Percentiles rank a stretch among this genome's conserved stretches.
These are phyloP conservation scores for Aspergillus coremiiformis DNA, from an alignment of 495 filamentous ascomycete genomes.

Conservation along the genomic window DNA sequence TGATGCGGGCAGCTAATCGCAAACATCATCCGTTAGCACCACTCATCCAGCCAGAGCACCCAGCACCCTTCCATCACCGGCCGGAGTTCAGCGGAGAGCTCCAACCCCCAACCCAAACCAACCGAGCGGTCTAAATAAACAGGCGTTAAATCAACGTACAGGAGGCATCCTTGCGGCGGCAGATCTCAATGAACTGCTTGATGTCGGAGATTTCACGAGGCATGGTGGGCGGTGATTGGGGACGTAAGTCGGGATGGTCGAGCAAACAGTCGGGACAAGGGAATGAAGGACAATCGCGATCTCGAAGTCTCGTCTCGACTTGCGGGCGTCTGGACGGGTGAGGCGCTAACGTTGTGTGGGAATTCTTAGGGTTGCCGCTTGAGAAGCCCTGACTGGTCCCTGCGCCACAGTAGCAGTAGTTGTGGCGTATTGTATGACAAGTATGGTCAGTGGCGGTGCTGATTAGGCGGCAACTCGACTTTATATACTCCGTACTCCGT, in stretches of 20 bases:
- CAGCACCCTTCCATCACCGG: neutral
- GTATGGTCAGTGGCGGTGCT: conserved; percentile 10
- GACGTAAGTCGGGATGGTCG: conserved; percentile 7
- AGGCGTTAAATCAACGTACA: conserved; percentile 54
- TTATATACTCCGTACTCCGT: neutral
- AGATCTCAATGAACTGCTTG: conserved; percentile 99
- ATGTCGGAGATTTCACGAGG: conserved; percentile 97
- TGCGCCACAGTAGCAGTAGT: neutral
- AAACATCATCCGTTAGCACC: conserved; percentile 10
- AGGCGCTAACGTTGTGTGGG: conserved; percentile 14
- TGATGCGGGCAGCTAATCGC: conserved; percentile 80
- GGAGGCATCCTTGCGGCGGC: conserved; percentile 94
- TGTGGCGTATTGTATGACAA: no score
- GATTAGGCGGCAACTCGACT: neutral
- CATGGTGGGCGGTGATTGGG: conserved; percentile 52
- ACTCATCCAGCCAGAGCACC: neutral
- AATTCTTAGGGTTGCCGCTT: conserved; percentile 8
- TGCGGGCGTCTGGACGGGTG: neutral
- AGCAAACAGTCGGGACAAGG: conserved; percentile 9
- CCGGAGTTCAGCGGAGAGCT: neutral
- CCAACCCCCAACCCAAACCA: neutral
- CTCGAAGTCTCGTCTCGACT: conserved; percentile 12
- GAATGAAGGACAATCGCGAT: conserved; percentile 10
- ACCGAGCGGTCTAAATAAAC: neutral
- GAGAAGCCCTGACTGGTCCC: conserved; percentile 6